These are phyloP conservation scores for Naganishia vaughanmartiniae DNA, from an alignment of 768 basidiomycete genomes.

Conservation along the genomic window DNA sequence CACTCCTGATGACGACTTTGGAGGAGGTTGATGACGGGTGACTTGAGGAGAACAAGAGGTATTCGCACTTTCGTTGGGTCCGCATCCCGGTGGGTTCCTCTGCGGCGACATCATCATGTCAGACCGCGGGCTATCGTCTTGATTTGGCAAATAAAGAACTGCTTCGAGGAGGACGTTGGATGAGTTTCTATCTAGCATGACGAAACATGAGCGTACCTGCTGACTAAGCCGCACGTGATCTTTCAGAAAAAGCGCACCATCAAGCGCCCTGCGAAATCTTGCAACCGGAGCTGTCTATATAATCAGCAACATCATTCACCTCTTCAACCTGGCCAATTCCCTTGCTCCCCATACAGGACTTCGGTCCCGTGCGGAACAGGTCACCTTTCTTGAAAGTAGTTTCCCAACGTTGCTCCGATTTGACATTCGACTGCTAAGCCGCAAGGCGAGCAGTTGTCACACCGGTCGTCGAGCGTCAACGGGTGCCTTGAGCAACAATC, in stretches of 20 bases:
- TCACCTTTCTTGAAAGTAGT: slow-evolving; percentile 24
- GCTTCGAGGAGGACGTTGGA: background rate
- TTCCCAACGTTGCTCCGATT: slow-evolving; percentile 26
- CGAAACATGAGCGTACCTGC: background rate
- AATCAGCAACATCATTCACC: background rate
- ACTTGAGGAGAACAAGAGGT: background rate
- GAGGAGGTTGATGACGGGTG: background rate
- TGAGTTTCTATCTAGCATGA: background rate
- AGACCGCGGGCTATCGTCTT: background rate
- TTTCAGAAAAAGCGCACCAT: background rate
- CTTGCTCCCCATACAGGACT: slow-evolving; percentile 12
- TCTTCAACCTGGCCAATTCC: no score
- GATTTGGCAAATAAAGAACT: background rate
- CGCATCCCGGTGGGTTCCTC: background rate
- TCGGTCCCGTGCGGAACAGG: slow-evolving; percentile 28
- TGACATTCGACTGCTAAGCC: slow-evolving; percentile 25
- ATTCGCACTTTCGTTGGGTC: background rate
- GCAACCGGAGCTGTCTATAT: background rate
- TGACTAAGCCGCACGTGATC: slow-evolving; percentile 4
- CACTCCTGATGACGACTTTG: background rate
- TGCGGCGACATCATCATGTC: background rate
- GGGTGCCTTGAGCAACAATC: slow-evolving; percentile 20
- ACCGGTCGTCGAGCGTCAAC: slow-evolving; percentile 27
- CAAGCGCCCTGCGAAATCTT: slow-evolving; percentile 8
- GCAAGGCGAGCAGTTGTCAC: slow-evolving; percentile 20